Evolutionary conservation across 306 rosid genomes (phyloP).

Genomic region (Lathyrus sativus): DNA sequence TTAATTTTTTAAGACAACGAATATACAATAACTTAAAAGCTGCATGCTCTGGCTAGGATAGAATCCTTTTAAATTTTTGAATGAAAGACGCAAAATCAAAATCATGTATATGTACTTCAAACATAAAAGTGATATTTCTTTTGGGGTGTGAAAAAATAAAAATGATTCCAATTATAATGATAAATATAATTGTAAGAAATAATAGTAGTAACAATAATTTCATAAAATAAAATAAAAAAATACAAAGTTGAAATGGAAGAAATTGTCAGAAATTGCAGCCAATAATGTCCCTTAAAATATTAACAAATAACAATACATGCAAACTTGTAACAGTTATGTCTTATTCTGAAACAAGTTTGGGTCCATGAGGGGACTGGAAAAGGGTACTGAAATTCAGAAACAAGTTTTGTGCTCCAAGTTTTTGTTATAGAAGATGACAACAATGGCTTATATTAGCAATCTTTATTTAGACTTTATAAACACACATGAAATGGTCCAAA

Average conservation of each 20-base stretch:
- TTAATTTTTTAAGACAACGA: slow-evolving; percentile 14
- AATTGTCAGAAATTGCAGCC: slow-evolving; percentile 47
- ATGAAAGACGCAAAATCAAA: slow-evolving; percentile 37
- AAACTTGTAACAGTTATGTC: slow-evolving; percentile 35
- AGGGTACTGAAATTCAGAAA: slow-evolving; percentile 41
- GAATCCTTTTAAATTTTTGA: slow-evolving; percentile 35
- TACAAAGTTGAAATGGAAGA: slow-evolving; percentile 31
- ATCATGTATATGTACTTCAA: slow-evolving; percentile 32
- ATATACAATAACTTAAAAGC: slow-evolving; percentile 39
- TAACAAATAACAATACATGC: slow-evolving; percentile 32
- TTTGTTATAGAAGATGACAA: slow-evolving; percentile 42
- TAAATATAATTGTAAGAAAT: no score
- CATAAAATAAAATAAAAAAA: no score
- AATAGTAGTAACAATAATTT: no score
- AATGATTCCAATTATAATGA: background rate
- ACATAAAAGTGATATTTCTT: slow-evolving; percentile 56
- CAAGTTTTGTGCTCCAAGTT: slow-evolving; percentile 38
- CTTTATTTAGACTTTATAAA: slow-evolving; percentile 22
- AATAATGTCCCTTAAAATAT: slow-evolving; percentile 37
- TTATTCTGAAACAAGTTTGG: slow-evolving; percentile 37
- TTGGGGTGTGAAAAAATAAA: slow-evolving; percentile 17
- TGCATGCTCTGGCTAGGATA: slow-evolving; percentile 44
- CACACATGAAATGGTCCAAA: slow-evolving; percentile 34
- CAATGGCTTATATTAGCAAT: slow-evolving; percentile 13
- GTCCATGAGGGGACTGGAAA: slow-evolving; percentile 40